These are phyloP conservation scores for Colletotrichum musicola DNA, from an alignment of 2,329 filamentous ascomycete species.

Conservation along the genomic window DNA sequence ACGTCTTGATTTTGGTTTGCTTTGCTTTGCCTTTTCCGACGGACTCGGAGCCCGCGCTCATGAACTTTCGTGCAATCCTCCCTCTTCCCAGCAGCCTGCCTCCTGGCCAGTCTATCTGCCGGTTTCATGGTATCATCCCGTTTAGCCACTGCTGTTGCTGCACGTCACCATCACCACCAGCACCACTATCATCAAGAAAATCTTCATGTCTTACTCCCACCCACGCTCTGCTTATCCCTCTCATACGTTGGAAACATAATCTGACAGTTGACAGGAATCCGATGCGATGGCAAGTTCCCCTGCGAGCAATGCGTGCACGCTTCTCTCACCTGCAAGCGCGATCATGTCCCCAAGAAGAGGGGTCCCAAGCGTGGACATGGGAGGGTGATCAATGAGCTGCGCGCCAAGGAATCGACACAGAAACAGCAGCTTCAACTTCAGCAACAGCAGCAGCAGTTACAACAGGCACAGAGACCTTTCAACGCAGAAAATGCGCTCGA, in stretches of 20 bases:
- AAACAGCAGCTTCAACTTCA: conserved; percentile 49
- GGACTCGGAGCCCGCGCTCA: conserved; percentile 14
- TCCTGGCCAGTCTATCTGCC: conserved; percentile 36
- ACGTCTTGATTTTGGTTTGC: conserved; percentile 10
- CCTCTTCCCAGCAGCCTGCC: conserved; percentile 40
- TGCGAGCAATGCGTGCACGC: conserved; percentile 73
- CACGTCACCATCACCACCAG: conserved; percentile 27
- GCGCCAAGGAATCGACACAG: conserved; percentile 57
- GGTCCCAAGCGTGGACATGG: conserved; percentile 73
- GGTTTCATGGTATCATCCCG: conserved; percentile 30
- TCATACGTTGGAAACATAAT: not conserved
- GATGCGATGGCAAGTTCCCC: conserved; percentile 61
- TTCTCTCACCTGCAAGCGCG: conserved; percentile 72
- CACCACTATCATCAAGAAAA: not conserved
- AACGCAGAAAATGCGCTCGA: conserved; percentile 41
- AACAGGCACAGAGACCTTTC: conserved; percentile 23
- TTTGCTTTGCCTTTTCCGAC: not conserved
- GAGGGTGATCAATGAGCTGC: conserved; percentile 72
- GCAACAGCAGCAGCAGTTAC: not conserved
- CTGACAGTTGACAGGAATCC: conserved; percentile 51
- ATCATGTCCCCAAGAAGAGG: conserved; percentile 74
- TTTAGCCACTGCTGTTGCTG: conserved; percentile 21
- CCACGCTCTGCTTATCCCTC: not conserved
- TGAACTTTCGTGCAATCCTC: conserved; percentile 40
- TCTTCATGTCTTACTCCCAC: conserved; percentile 12